phyloP scores from a whole-genome alignment of 805 yeast genomes.

The Phaffomyces opuntiae region DNA sequence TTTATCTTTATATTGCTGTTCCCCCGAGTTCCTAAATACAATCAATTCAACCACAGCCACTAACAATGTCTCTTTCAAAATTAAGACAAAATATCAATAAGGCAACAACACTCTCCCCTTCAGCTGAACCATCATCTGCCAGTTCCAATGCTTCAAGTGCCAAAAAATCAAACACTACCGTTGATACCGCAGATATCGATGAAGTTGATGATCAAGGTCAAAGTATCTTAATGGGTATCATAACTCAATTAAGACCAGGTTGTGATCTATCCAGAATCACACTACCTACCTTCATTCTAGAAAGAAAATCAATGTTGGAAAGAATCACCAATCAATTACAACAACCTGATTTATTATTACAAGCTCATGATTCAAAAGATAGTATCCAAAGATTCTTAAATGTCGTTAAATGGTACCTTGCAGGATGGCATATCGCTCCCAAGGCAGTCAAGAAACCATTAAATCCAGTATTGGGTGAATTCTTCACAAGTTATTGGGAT shows the following conservation, averaged over 20 bases:
- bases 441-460: slow-evolving; percentile 97
- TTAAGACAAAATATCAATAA: slow-evolving; percentile 8
- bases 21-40: too few species aligned
- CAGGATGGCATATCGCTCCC: slow-evolving; percentile 98
- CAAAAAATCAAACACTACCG: neutral
- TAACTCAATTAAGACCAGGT: slow-evolving; percentile 88
- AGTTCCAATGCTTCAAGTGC: slow-evolving; percentile 1
- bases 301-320: slow-evolving; percentile 93
- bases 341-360: slow-evolving; percentile 67
- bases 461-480: slow-evolving; percentile 91
- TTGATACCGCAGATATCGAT: slow-evolving; percentile 67
- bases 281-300: slow-evolving; percentile 89
- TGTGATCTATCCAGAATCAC: slow-evolving; percentile 86
- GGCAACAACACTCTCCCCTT: neutral
- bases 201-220: slow-evolving; percentile 90
- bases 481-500: slow-evolving; percentile 90
- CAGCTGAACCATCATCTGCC: neutral
- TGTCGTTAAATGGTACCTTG: slow-evolving; percentile 82
- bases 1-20: neutral
- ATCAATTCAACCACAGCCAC: too few species aligned
- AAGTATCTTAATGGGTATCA: slow-evolving; percentile 77
- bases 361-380: slow-evolving; percentile 56
- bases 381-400: slow-evolving; percentile 62
- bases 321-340: slow-evolving; percentile 84
- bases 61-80: slow-evolving; percentile 14